Evolutionary conservation across 306 rosid species (phyloP), one percentile per base, ranked within the genome.

Genomic region (Amphicarpaea edgeworthii): DNA sequence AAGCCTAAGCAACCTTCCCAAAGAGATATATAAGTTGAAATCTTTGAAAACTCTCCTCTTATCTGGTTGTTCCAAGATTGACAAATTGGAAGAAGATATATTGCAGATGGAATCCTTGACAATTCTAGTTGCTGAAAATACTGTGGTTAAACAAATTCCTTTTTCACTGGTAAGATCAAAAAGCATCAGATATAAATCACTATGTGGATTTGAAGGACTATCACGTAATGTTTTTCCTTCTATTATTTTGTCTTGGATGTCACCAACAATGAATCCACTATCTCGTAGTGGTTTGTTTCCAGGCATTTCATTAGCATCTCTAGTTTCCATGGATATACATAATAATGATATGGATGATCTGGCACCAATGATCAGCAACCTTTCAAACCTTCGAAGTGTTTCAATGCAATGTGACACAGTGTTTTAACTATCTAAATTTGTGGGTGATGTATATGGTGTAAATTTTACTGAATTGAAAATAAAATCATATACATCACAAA

Each of bases 61-160:
- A 26, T 81, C 78, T 26, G 87, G 89, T 5, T 77, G 81, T 80
- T 76, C 64, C 6, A 78, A 41, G 16, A 49, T 88, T 17, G 69
- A 26, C 6, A 42, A 19, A 14, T 80, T 87, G 58, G 70, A 58
- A 7, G 75, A 82, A 1, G 73, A 70, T 24, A 16, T 82, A 7
- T 87, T 70, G 10, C 70, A 80, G 32, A 49, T 87, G 84, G 26
- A 30, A 74, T 84, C 87, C 42, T 17, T 87, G 71, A 77, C 28
- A 12, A 77, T 46, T 23, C 54, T 87, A 4, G 19, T 7, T 3
- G 84, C 82, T 0, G 80, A 87, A 17, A 12, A 85, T 19, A 73
- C 85, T 9, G 47, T 78, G 8, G 53, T 87, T 19, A 72, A 46
- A 38, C 12, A 45, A 42, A 15, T 77, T 1, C 88, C 85, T 10